Evolutionary conservation across 1,284 basidiomycete species (phyloP).

Genomic region (Trichosporon asahii): DNA sequence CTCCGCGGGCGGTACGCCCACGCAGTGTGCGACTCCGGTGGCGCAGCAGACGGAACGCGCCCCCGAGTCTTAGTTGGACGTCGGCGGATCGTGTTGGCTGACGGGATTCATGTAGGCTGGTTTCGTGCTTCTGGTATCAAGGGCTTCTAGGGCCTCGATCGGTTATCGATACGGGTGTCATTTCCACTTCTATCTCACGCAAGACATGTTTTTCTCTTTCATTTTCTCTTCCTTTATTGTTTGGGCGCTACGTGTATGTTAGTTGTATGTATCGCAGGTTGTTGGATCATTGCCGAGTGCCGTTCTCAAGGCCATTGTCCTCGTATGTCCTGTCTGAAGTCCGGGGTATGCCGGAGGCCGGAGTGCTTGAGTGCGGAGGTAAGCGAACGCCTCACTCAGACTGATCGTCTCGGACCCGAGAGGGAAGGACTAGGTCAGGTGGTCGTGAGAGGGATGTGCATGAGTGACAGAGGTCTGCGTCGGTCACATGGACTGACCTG

Average conservation of each 20-base stretch:
- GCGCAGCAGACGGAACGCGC: neutral
- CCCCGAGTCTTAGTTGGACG: neutral
- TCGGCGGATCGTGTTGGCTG: neutral
- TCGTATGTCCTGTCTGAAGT: neutral
- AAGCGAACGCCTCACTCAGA: neutral
- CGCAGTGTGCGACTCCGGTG: neutral
- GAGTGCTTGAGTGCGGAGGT: neutral
- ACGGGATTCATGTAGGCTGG: neutral
- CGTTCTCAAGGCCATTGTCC: neutral
- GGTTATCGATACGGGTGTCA: neutral
- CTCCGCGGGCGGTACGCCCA: neutral
- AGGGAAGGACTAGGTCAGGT: neutral
- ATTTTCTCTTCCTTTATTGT: neutral
- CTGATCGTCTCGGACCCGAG: neutral
- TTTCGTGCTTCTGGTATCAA: neutral
- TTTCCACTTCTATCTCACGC: neutral
- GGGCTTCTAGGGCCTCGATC: neutral
- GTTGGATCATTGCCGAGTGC: neutral
- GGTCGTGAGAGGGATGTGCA: neutral
- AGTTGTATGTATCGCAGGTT: conserved; percentile 2
- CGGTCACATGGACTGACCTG: neutral
- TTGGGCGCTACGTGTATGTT: conserved; percentile 6
- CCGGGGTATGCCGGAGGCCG: neutral
- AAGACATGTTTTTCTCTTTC: neutral
- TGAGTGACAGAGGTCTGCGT: neutral